Base-by-base conservation (phyloP, 768 basidiomycete genomes). In the Leccinum sublutescens region DNA sequence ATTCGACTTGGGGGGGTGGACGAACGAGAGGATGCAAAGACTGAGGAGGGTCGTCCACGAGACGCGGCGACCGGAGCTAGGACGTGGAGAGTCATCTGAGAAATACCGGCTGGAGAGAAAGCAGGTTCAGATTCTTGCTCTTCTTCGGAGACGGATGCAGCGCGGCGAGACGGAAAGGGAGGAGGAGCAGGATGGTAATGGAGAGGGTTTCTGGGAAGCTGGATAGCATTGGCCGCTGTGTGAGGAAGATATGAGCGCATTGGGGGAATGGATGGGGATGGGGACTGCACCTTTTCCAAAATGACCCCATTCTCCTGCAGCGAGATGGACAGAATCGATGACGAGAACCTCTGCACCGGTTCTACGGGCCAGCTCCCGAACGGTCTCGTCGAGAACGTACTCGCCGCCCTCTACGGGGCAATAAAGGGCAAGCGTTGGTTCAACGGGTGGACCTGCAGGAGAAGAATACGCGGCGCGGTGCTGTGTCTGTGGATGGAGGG, bases 401-500 rank as follows among this genome's bases (percentile, higher is more conserved):
- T 93, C 88, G 5, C 91, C 93, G 34, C 95, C 95, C 71, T 90
- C 88, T 50, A 70, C 47, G 6, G 95, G 95, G 62, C 90, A 93
- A 71, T 91, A 93, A 4, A 95, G 74, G 0, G 85, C 90, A n/a
- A 95, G 76, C 0, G 90, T 91, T 4, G 93, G 93, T 69, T 95
- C 93, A 31, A 84, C 66, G 0, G 82, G 80, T 27, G 83, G 77
- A 15, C 82, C 83, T 6, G 80, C 68, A 3, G 78, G 72, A 10
- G 87, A 75, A 14, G 83, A 59, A 72, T 86, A 87, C 0, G 85
- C 77, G 12, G 91, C 86, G 19, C 84, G 81, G 62, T 91, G 84
- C 69, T 94, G 92, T 5, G 86, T 88, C 71, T 90, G 85, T 2
- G 93, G 90, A 72, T 92, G 91, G 34, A 94, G 77, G 4, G 88